A percentile compares a stretch with the other conserved stretches of the same genome.
phyloP scores from a whole-genome alignment of 495 filamentous ascomycete genomes.

The Jackrogersella minutella region DNA sequence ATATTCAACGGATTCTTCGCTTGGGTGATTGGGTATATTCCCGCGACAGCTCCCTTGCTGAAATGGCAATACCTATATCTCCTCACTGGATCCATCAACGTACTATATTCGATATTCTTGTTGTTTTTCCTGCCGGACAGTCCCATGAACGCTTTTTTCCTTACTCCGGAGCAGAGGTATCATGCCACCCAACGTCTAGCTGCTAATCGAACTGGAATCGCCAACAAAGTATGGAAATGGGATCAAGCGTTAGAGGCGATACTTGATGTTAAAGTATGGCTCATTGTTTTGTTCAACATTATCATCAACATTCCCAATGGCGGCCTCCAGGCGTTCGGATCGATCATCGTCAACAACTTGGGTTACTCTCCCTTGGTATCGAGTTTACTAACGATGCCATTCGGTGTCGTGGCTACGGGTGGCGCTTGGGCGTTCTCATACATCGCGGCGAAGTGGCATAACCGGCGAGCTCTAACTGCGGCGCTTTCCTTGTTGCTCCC shows the following conservation, averaged over 20 bases:
- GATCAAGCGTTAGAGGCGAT: slow-evolving; percentile 40
- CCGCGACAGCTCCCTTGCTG: slow-evolving; percentile 36
- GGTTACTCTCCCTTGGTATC: slow-evolving; percentile 30
- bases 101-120: slow-evolving; percentile 36
- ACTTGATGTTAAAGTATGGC: slow-evolving; percentile 30
- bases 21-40: slow-evolving; percentile 56
- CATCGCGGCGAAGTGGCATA: slow-evolving; percentile 46
- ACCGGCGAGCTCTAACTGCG: slow-evolving; percentile 49
- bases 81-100: slow-evolving; percentile 40
- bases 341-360: slow-evolving; percentile 36
- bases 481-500: slow-evolving; percentile 44
- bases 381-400: slow-evolving; percentile 35
- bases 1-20: slow-evolving; percentile 58
- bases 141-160: slow-evolving; percentile 40
- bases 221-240: slow-evolving; percentile 38
- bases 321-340: slow-evolving; percentile 35
- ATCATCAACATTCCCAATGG: slow-evolving; percentile 38
- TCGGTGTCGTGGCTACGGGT: slow-evolving; percentile 48
- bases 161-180: slow-evolving; percentile 37
- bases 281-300: slow-evolving; percentile 33
- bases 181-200: slow-evolving; percentile 35
- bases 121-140: slow-evolving; percentile 41
- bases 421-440: slow-evolving; percentile 47
- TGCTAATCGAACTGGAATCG: slow-evolving; percentile 34
- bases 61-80: slow-evolving; percentile 42